These are phyloP conservation scores for Reutealis trisperma DNA, from an alignment of 345 rosid species.

Conservation along the genomic window DNA sequence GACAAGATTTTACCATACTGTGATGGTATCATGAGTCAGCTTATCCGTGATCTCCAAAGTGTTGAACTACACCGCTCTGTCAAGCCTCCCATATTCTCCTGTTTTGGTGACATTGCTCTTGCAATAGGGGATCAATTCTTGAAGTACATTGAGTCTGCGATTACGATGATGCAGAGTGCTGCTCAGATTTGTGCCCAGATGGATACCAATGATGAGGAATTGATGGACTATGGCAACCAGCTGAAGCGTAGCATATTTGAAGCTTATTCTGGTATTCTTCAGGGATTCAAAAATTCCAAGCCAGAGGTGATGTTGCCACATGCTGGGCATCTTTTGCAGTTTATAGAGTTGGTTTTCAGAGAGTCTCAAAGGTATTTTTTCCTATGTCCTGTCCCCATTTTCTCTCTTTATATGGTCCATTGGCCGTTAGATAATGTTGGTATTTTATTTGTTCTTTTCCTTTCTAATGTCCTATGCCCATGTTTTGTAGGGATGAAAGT, in stretches of 20 bases:
- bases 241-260: constrained; percentile 85
- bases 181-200: constrained; percentile 73
- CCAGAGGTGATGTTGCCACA: constrained; percentile 83
- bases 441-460: background rate
- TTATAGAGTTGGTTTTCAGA: constrained; percentile 71
- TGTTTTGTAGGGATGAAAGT: constrained; percentile 65
- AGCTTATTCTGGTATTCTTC: constrained; percentile 92
- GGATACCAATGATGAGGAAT: constrained; percentile 70
- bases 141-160: constrained; percentile 60
- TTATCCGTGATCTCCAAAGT: constrained; percentile 69
- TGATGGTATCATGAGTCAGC: constrained; percentile 81
- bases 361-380: constrained; percentile 58
- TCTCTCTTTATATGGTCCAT: background rate
- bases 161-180: constrained; percentile 85
- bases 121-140: constrained; percentile 79
- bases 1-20: constrained; percentile 73
- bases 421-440: background rate
- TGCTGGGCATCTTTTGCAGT: constrained; percentile 78
- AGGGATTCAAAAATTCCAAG: constrained; percentile 81
- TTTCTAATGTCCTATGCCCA: background rate
- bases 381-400: background rate
- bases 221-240: constrained; percentile 81
- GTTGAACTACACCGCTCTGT: constrained; percentile 84
- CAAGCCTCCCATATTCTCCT: constrained; percentile 90
- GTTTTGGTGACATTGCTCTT: constrained; percentile 92